Base-by-base conservation (phyloP, 2,329 filamentous ascomycete genomes). In the Purpureocillium lavendulum region DNA sequence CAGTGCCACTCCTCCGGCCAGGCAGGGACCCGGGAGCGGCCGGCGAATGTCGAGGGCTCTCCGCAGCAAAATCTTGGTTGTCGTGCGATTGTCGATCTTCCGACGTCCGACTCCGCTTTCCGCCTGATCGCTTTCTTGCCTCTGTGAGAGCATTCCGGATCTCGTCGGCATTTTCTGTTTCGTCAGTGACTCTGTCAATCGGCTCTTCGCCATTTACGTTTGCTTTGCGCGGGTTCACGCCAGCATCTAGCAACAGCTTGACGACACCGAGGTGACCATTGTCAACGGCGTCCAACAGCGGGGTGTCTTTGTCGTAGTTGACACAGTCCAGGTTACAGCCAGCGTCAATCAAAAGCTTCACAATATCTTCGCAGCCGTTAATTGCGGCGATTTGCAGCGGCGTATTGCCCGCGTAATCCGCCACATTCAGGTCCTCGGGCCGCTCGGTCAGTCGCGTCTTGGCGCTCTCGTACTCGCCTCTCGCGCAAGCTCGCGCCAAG, bases 331-430 rank as follows among this genome's bases (percentile, higher is more conserved):
- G 73, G 40, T 86, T 83, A 61, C 89, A 95, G 28, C 87, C 86
- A 45, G 87, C 82, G 8, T 86, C 77, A 45, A 98, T 80, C 30
- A 98, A 67, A 39, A 94, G 83, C 56, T 85, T 81, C 30, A 97
- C 92, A 41, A 97, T 89, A 40, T 92, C 78, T 26, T 82, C 81
- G 58, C 82, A 85, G 7, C 92, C 92, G 54, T 92, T 84, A 42
- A 98, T 72, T 26, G 89, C 81, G 28, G 92, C 90, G 48, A 95
- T 92, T 60, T 98, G 92, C 28, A 98, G 70, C 17, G 92, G 92
- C 1, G 90, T 94, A 54, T 97, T 97, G n/a, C 87, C 87, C 12
- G 92, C 92, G 57, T 95, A 94, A 56, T 98, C 92, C 17, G 86
- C 80, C 42, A 89, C 76, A 50, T 98, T 86, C 39, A 97, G 62